Conservation (phyloP, 2,329 filamentous ascomycete species). For the Verticillium zaregamsianum region DNA sequence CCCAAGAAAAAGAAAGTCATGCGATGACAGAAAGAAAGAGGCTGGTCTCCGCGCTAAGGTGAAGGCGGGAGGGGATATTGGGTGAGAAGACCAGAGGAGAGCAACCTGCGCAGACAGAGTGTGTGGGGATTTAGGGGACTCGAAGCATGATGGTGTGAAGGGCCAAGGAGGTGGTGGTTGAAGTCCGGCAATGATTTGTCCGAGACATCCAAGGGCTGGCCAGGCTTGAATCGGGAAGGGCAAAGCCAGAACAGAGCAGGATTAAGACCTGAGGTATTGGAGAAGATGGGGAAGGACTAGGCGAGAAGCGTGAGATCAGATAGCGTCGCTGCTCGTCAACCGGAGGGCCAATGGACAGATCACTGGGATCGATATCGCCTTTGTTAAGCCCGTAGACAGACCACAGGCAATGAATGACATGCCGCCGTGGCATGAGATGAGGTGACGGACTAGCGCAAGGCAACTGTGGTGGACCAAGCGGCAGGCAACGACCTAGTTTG, state of each 20-base stretch:
- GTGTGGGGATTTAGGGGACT: slow-evolving; percentile 8
- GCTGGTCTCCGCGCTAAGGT: not conserved
- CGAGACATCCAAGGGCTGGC: slow-evolving; percentile 4
- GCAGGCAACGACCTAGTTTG: not conserved
- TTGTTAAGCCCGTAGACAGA: not conserved
- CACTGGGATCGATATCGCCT: not conserved
- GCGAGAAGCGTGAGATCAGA: slow-evolving; percentile 3
- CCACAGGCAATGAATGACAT: not conserved
- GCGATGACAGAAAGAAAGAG: slow-evolving; percentile 3
- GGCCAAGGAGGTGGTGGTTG: slow-evolving; percentile 3
- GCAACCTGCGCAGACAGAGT: slow-evolving; percentile 5
- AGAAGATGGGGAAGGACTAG: slow-evolving; percentile 4
- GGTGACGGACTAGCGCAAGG: not conserved
- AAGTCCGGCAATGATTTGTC: slow-evolving; percentile 11
- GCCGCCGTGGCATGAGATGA: not conserved
- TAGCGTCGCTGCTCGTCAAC: not conserved
- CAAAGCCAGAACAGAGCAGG: not conserved
- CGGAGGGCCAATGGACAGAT: not conserved
- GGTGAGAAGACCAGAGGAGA: slow-evolving; percentile 1
- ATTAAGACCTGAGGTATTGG: not conserved
- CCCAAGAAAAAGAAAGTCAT: slow-evolving; percentile 10
- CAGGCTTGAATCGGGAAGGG: slow-evolving; percentile 2
- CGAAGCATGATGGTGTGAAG: slow-evolving; percentile 8
- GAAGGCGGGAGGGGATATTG: slow-evolving; percentile 8
- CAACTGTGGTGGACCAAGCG: not conserved